Evolutionary conservation across 495 filamentous ascomycete species (phyloP).

Genomic region (Cercophora samala): DNA sequence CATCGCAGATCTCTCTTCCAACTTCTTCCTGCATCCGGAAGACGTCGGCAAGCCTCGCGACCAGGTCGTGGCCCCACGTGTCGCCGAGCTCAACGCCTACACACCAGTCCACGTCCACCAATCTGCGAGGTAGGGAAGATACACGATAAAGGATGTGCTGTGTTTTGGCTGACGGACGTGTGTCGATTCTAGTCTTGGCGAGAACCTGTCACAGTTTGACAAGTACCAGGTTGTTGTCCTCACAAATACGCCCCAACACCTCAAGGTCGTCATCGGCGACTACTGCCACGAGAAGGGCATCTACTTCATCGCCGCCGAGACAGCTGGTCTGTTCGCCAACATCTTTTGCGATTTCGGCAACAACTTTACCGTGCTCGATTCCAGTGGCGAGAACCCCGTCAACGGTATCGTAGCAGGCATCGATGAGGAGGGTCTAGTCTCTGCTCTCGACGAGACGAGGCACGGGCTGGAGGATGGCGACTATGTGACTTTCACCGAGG

Average conservation of each 20-base stretch:
- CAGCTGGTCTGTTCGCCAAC: constrained; percentile 88
- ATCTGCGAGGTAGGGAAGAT: constrained; percentile 39
- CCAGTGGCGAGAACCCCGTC: constrained; percentile 85
- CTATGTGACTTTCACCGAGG: constrained; percentile 88
- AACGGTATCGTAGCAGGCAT: constrained; percentile 89
- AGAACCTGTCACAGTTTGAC: constrained; percentile 54
- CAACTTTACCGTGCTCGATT: constrained; percentile 83
- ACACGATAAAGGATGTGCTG: no score
- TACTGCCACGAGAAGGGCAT: constrained; percentile 93
- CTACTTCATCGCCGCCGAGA: constrained; percentile 81
- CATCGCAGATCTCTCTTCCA: constrained; percentile 85
- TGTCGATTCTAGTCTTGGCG: constrained; percentile 48
- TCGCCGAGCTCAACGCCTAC: constrained; percentile 94
- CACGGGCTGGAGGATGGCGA: constrained; percentile 97
- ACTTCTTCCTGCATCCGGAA: constrained; percentile 87
- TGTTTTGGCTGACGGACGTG: constrained; percentile 22
- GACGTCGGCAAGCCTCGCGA: constrained; percentile 94
- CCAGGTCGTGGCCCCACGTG: constrained; percentile 76
- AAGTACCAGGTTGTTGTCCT: constrained; percentile 86
- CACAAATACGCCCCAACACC: constrained; percentile 72
- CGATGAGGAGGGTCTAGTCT: constrained; percentile 83
- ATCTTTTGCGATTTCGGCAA: constrained; percentile 98
- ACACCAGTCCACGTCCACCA: constrained; percentile 79
- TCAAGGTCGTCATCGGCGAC: constrained; percentile 79
- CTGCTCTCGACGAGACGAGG: constrained; percentile 89